Evolutionary conservation across 75 land plant genomes (phyloP), one percentile per base, ranked within the genome.

Genomic region (Adiantum capillusveneris): DNA sequence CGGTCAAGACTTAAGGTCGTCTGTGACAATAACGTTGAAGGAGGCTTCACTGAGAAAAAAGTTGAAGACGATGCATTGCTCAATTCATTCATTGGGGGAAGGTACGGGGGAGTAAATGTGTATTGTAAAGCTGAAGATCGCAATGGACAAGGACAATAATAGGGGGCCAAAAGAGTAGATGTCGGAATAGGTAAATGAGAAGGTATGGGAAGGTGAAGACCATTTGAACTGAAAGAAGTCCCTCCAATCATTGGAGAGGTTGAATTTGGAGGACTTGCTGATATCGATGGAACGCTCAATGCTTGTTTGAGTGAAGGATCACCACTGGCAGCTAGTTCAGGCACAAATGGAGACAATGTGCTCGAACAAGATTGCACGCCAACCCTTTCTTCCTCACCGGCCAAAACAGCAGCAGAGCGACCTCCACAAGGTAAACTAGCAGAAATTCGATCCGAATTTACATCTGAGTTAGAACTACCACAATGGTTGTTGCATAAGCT

Each of bases 131-230:
- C 39, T 17, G 91, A 57, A 20, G 72, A 34, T 20, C 62, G 34
- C 25, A 79, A 75, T 17, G 91, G 96, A 31, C 96, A 90, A 71
- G 87, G 89, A 52, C 91, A 86, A 45, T 84, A 86, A 43, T 81
- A 79, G 11, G 91, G 91, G 25, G 87, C 66, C 30, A 74, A 75
- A n/a, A 67, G 18, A 18, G 71, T 41, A 28, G 73, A 66, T 24
- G 58, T 43, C 7, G 46, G 42, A 24, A 58, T 0, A 1, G 67
- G 55, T 24, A 58, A n/a, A 18, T 46, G 43, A 3, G 66, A 16
- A 13, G 14, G 6, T 14, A 37, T 50, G 41, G 77, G 46, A 28
- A 45, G 70, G n/a, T 29, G 64, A 41, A 58, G 21, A 41, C 17
- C 16, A 20, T 42, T 22, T 24, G n/a, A 50, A 20, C 25, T 52